Conservation (phyloP, 2,329 filamentous ascomycete genomes). For the Colletotrichum sp. region DNA sequence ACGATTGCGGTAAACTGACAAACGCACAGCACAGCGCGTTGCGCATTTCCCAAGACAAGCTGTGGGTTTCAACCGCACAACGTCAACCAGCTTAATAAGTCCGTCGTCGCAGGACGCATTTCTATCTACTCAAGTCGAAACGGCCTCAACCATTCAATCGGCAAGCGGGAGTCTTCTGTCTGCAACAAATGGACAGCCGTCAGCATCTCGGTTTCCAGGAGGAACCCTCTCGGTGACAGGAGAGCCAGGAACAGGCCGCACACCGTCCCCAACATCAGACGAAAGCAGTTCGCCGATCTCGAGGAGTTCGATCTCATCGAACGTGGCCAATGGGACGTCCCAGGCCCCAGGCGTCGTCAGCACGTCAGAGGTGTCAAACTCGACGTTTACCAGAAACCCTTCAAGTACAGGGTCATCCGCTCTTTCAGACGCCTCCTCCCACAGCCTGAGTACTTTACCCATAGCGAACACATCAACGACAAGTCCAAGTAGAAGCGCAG, state of each 20-base stretch:
- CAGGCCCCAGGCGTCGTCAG: not conserved
- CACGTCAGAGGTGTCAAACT: not conserved
- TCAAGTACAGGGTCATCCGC: not conserved
- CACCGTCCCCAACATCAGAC: not conserved
- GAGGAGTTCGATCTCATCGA: not conserved
- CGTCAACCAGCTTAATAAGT: not conserved
- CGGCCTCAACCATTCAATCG: not conserved
- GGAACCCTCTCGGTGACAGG: not conserved
- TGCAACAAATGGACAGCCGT: not conserved
- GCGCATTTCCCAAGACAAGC: not conserved
- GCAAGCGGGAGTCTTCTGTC: not conserved
- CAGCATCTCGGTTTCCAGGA: not conserved
- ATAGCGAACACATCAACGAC: not conserved
- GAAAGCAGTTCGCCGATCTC: constrained; percentile 4
- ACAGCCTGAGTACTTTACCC: not conserved
- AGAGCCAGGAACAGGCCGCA: not conserved
- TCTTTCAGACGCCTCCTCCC: not conserved
- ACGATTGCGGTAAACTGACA: not conserved
- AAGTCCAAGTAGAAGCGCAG: not conserved
- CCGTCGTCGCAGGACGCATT: not conserved
- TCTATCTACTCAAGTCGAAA: not conserved
- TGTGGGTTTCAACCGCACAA: not conserved
- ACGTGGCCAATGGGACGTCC: not conserved
- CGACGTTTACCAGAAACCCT: not conserved
- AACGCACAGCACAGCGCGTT: not conserved